Evolutionary conservation across 768 basidiomycete species (phyloP), one percentile per base, ranked within the genome.

Genomic region (Trametes elegans): DNA sequence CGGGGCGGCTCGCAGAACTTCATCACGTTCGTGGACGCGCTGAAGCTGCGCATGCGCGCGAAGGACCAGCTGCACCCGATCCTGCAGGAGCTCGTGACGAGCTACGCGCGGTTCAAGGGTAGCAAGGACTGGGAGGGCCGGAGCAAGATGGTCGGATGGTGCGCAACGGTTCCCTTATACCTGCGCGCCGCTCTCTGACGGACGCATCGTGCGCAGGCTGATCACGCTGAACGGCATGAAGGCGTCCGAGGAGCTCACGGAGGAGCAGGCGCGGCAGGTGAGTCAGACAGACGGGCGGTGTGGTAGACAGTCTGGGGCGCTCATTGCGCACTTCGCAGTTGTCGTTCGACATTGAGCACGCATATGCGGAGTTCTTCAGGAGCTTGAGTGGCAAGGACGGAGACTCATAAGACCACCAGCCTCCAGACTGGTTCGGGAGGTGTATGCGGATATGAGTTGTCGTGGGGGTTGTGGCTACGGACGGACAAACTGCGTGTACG

Each of bases 1-100:
- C 11, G 19, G 38, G 35, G 40, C n/a, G n/a, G n/a, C n/a, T n/a
- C 53, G 1, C 63, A 98, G 93, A 89, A 86, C 68, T 99, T 98
- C 59, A 98, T 99, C 61, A 98, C 96, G 0, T 95, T 98, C 61
- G 97, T 98, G 92, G 97, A 99, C 63, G 96, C 94, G 1, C 78
- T 98, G 24, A 95, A 94, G 66, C 77, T 98, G 45, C 85, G 88
- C 9, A 74, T 98, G 63, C 83, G 93, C n/a, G 96, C 97, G 3
- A 99, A 98, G 68, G 97, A 98, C 65, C 93, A 97, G 64, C 77
- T 99, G 2, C 95, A 98, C 68, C 94, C 95, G 0, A 84, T 97
- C 57, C 69, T 98, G 39, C 93, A 96, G 60, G 97, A 96, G 62
- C 83, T 99, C n/a, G 93, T 98, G 61, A 90, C 89, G 1, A 87